phyloP scores from a whole-genome alignment of 371 early-diverging fungal species.

The Mortierella sp. region DNA sequence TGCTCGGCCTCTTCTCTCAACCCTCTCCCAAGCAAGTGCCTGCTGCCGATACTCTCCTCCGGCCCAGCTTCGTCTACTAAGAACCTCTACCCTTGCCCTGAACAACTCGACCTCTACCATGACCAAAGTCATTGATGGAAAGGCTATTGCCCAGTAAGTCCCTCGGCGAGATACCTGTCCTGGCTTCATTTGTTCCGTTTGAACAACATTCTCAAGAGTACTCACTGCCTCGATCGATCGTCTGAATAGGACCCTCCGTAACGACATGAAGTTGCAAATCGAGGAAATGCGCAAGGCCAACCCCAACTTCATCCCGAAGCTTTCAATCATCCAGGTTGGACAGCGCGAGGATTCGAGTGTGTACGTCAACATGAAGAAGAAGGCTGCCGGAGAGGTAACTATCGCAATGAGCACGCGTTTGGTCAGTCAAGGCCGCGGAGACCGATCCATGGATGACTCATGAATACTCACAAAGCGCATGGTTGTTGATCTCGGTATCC shows the following conservation, averaged over 20 bases:
- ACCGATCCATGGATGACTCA: background rate
- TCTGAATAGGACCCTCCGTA: slow-evolving; percentile 35
- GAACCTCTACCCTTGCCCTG: slow-evolving; percentile 2
- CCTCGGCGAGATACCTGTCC: no score
- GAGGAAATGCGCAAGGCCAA: slow-evolving; percentile 44
- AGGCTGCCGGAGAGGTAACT: slow-evolving; percentile 85
- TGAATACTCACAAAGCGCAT: background rate
- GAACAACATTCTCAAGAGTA: background rate
- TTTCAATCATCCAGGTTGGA: slow-evolving; percentile 93
- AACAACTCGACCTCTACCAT: slow-evolving; percentile 6
- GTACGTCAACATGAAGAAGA: slow-evolving; percentile 92
- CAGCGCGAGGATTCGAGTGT: slow-evolving; percentile 88
- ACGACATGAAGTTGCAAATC: slow-evolving; percentile 52
- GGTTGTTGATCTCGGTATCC: background rate
- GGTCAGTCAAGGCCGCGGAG: no score
- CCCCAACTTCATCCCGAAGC: slow-evolving; percentile 79
- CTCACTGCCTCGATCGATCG: background rate
- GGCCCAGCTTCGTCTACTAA: slow-evolving; percentile 3
- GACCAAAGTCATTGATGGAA: slow-evolving; percentile 77
- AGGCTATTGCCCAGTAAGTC: slow-evolving; percentile 73
- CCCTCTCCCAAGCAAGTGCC: slow-evolving; percentile 7
- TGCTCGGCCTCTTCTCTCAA: background rate
- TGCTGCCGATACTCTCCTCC: slow-evolving; percentile 1
- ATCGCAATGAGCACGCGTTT: background rate
- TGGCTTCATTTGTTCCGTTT: background rate